phyloP scores from a whole-genome alignment of 495 filamentous ascomycete genomes.

The Poronia punctata region DNA sequence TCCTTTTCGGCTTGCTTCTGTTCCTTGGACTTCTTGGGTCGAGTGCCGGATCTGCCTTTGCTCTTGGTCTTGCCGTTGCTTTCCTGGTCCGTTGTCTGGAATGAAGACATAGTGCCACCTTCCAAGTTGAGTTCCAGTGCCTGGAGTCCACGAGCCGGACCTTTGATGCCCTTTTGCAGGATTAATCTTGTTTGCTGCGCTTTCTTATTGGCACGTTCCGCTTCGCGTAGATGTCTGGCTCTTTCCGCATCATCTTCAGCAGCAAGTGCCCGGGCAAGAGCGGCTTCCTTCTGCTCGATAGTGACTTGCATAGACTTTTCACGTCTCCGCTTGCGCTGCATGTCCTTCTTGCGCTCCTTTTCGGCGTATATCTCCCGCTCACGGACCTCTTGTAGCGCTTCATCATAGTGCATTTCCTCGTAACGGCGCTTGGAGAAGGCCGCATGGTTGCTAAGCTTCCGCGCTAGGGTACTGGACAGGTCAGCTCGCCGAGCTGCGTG shows the following conservation, averaged over 20 bases:
- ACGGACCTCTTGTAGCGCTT: slow-evolving; percentile 77
- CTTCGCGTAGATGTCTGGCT: slow-evolving; percentile 68
- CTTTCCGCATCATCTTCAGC: slow-evolving; percentile 74
- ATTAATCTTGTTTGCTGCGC: slow-evolving; percentile 75
- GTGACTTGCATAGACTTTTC: slow-evolving; percentile 90
- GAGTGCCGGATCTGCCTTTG: slow-evolving; percentile 58
- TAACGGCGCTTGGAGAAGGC: slow-evolving; percentile 44
- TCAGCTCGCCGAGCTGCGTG: slow-evolving; percentile 48
- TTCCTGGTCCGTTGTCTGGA: slow-evolving; percentile 60
- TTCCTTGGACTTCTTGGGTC: slow-evolving; percentile 86
- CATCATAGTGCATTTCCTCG: slow-evolving; percentile 44
- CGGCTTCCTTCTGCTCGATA: slow-evolving; percentile 76
- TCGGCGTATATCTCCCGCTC: slow-evolving; percentile 86
- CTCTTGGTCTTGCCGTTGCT: slow-evolving; percentile 51
- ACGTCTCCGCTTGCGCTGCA: slow-evolving; percentile 94
- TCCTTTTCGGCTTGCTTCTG: slow-evolving; percentile 96
- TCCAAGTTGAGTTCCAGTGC: slow-evolving; percentile 76
- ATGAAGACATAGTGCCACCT: slow-evolving; percentile 81
- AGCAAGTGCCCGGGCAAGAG: slow-evolving; percentile 63
- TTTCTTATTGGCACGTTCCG: slow-evolving; percentile 80
- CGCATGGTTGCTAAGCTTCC: slow-evolving; percentile 38
- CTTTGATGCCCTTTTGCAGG: slow-evolving; percentile 73
- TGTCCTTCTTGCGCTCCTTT: slow-evolving; percentile 99
- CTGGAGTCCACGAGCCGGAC: slow-evolving; percentile 70
- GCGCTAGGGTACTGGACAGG: slow-evolving; percentile 22